Conservation (phyloP, 495 filamentous ascomycete genomes). For the Terfezia boudieri region DNA sequence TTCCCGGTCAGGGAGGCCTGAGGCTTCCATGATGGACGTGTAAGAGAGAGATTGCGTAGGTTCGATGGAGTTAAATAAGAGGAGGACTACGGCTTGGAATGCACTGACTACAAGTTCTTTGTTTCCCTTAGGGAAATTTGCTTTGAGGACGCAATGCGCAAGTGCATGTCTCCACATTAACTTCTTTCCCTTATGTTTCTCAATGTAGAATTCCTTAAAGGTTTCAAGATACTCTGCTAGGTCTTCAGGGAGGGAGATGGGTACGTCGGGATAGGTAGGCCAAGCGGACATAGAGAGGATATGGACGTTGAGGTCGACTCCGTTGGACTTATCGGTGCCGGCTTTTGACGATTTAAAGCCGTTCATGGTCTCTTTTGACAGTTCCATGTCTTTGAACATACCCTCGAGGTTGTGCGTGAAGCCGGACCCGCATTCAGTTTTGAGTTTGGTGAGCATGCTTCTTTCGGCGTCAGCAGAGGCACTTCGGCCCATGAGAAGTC, state of each 20-base stretch:
- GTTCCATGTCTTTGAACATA: slow-evolving; percentile 97
- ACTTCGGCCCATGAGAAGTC: slow-evolving; percentile 72
- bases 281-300: slow-evolving; percentile 73
- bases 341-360: slow-evolving; percentile 37
- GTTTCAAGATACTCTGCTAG: slow-evolving; percentile 42
- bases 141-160: slow-evolving; percentile 63
- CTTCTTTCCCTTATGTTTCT: slow-evolving; percentile 66
- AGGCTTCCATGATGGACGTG: slow-evolving; percentile 11
- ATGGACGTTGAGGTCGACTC: slow-evolving; percentile 61
- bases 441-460: slow-evolving; percentile 77
- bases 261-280: slow-evolving; percentile 72
- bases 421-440: slow-evolving; percentile 74
- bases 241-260: slow-evolving; percentile 49
- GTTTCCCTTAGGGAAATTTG: slow-evolving; percentile 47
- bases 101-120: slow-evolving; percentile 76
- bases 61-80: slow-evolving; percentile 66
- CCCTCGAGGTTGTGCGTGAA: slow-evolving; percentile 95
- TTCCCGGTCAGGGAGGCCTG: slow-evolving; percentile 35
- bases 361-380: slow-evolving; percentile 62
- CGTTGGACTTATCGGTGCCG: slow-evolving; percentile 23
- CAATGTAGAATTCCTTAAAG: slow-evolving; percentile 63
- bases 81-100: slow-evolving; percentile 75
- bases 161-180: slow-evolving; percentile 83
- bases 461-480: slow-evolving; percentile 87
- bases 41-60: not conserved